Evolutionary conservation across 192 early-diverging fungal species (phyloP), one percentile per base, ranked within the genome.

Genomic region (Coemansia erecta): DNA sequence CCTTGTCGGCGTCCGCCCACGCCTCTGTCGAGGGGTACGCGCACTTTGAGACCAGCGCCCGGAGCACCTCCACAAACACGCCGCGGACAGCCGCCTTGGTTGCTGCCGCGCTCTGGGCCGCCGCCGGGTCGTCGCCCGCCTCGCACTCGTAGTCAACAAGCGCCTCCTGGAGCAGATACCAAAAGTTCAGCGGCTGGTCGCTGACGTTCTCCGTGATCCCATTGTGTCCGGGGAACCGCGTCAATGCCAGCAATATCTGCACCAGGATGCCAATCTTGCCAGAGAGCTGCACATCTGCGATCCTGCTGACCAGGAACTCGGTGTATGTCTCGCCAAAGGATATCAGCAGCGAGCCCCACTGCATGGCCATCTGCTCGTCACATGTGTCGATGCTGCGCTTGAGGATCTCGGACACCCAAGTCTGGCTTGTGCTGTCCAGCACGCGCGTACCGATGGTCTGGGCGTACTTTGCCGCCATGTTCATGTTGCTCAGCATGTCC

Each of bases 101-200:
- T 9, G 5, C 49, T 15, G 60, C 54, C 14, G 26, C 68, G 8
- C 23, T 61, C 21, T 13, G 45, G 4, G 35, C 41, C 17, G 47
- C 23, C 24, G n/a, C 41, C 6, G 33, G 41, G 41, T 70, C 68
- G 22, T 71, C 66, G n/a, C 52, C 53, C 5, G 68, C 62, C 0
- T 69, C 73, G 12, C 22, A 37, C 51, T 66, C 67, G 33, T 63
- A 61, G 46, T 91, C 89, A 23, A 72, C 76, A 37, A 89, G 53
- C 0, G 87, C 74, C 50, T 91, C 90, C 62, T 91, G 88, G 11
- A 90, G 63, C 45, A 84, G 60, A 35, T 82, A 87, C 90, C 90
- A 91, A 56, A 90, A 86, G 53, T 85, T 83, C 15, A 90, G 82
- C 5, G 89, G 80, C 42, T 86, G 72, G 42, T 88, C 89, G 51